Evolutionary conservation across 352 stramenopile species (phyloP), one percentile per base, ranked within the genome.

Genomic region (Phytophthora agathidicida): DNA sequence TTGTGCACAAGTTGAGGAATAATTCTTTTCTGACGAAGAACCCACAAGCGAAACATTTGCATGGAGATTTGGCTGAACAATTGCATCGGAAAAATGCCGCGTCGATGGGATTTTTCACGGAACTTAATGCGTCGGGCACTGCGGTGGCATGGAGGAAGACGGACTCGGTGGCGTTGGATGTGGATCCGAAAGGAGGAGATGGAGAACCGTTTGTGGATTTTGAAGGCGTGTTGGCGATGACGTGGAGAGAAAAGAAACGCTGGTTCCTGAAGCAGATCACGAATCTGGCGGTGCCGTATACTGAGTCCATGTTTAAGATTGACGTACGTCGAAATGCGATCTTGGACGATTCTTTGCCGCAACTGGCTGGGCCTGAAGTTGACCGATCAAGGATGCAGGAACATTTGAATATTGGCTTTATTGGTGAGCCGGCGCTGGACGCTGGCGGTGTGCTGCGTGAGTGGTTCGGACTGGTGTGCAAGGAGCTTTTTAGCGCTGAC

Each of bases 401-500:
- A 31, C 82, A 93, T 33, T 39, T 94, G 7, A 91, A 91, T 32
- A 92, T 96, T 24, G 60, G 72, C 13, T 92, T 93, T 28, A 68
- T 83, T 2, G 79, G 71, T 0, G 86, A 94, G 33, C 81, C 83
- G 13, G 86, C 76, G 8, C 64, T 94, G 10, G 86, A 94, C 51
- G 86, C 83, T 28, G 86, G 86, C 11, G 86, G 86, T 3, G 65
- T 94, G 9, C 50, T 93, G 33, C 84, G 91, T 8, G 91, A 97
- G 52, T 94, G 84, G 83, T 93, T 92, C 31, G 59, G 66, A 7
- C 48, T 94, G 17, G 73, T 92, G 13, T 88, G 74, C 55, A 76
- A 88, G 28, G 78, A 92, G 14, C 77, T 94, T 38, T 94, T 94
- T 50, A 87, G 80, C 23, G 68, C 77, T 9, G 70, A 92, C 24